These are phyloP conservation scores for Fennellomyces sp. DNA, from an alignment of 371 early-diverging fungal genomes.

Conservation along the genomic window DNA sequence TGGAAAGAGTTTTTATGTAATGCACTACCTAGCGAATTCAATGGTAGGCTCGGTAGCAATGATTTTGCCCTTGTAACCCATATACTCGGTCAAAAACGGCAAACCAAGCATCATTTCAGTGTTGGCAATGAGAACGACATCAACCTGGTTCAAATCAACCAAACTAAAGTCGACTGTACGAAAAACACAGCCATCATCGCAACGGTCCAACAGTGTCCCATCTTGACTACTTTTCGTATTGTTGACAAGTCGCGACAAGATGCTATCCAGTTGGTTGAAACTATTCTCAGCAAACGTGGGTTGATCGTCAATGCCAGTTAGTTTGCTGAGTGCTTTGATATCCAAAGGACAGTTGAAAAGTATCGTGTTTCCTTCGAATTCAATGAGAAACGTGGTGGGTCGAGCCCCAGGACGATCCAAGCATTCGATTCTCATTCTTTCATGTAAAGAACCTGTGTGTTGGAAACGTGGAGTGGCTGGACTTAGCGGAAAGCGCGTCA, in stretches of 20 bases:
- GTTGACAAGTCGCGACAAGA: not conserved
- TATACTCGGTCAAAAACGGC: slow-evolving; percentile 85
- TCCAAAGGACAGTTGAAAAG: slow-evolving; percentile 49
- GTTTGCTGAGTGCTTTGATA: slow-evolving; percentile 10
- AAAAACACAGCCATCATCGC: slow-evolving; percentile 31
- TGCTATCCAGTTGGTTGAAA: not conserved
- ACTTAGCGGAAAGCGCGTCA: not conserved
- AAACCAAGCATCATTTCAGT: slow-evolving; percentile 75
- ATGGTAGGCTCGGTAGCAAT: slow-evolving; percentile 84
- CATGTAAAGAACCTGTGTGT: too few relatives aligned
- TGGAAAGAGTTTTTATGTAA: too few relatives aligned
- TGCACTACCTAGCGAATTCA: slow-evolving; percentile 64
- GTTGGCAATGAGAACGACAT: slow-evolving; percentile 80
- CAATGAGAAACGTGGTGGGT: slow-evolving; percentile 39
- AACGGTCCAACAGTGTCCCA: not conserved
- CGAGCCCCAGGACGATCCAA: slow-evolving; percentile 26
- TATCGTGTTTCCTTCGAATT: slow-evolving; percentile 35
- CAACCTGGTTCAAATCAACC: slow-evolving; percentile 63
- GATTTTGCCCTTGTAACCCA: slow-evolving; percentile 81
- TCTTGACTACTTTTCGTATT: slow-evolving; percentile 1
- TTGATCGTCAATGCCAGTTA: not conserved
- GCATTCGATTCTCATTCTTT: slow-evolving; percentile 25
- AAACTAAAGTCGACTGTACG: slow-evolving; percentile 54
- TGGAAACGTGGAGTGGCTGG: not conserved
- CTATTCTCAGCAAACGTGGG: slow-evolving; percentile 3